Base-by-base conservation (phyloP, 2,329 filamentous ascomycete genomes). In the Diaporthe longicolla region DNA sequence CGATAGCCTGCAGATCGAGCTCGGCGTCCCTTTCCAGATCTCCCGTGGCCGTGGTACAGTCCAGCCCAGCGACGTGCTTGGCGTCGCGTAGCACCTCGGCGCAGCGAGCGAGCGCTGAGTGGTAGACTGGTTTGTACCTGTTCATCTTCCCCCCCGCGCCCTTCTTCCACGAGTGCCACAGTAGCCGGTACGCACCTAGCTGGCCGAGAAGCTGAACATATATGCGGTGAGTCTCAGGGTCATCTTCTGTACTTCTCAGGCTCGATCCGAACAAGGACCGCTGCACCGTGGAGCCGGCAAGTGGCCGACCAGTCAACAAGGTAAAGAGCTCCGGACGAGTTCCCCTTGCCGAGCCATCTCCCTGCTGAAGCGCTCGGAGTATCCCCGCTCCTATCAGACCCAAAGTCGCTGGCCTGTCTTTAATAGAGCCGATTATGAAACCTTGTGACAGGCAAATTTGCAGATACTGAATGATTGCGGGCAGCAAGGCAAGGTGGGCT, bases 391-490 rank as follows among this genome's bases (percentile, higher is more conserved):
- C 69, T 29, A 54, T 50, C 13, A 17, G 29, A 5, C 32, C 32
- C 17, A 71, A 24, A 6, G 17, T 71, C 48, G 52, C 57, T 24
- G 45, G 58, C 24, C 17, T 21, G 32, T 43, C 37, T 54, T 52
- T 1, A 48, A 1, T 8, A 10, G 45, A 52, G 10, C 37, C 19
- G 29, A 10, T 17, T 19, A 68, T 72, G 54, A 73, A 71, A 7
- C 69, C 73, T 26, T 50, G 48, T 10, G 32, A 54, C 4, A 77
- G 61, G 13, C 71, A 76, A 3, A 76, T 72, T 9, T 73, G 59
- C 11, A 79, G 45, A 40, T 79, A 80, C 13, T 73, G 76, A 15
- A 61, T 69, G 37, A 79, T 72, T 0, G 76, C 76, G 17, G 73
- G 63, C 6, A 76, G 70, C 48, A 77, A 61, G 32, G 63, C 29